phyloP scores from a whole-genome alignment of 2,329 filamentous ascomycete species.

The Penicillium thymicola region DNA sequence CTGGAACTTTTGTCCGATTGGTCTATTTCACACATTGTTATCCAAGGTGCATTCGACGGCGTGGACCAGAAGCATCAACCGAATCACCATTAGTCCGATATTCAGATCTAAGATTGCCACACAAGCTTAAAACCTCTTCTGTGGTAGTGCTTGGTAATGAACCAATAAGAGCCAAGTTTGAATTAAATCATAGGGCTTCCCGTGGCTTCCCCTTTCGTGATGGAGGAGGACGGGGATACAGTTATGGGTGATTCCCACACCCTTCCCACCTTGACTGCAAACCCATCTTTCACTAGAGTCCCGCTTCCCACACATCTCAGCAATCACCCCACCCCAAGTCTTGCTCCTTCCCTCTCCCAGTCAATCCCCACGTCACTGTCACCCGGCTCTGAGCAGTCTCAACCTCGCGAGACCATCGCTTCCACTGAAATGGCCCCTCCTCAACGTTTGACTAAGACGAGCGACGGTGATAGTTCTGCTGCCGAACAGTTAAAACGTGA shows the following conservation, averaged over 20 bases:
- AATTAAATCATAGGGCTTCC: conserved; percentile 1
- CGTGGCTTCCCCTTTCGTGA: conserved; percentile 8
- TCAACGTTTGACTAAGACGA: conserved; percentile 24
- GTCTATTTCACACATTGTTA: background rate
- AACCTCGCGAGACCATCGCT: conserved; percentile 3
- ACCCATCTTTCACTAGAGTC: conserved; percentile 15
- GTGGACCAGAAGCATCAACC: background rate
- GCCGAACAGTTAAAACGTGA: conserved; percentile 27
- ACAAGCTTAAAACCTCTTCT: background rate
- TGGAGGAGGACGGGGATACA: conserved; percentile 41
- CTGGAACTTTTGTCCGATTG: background rate
- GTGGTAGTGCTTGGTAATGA: conserved; percentile 13
- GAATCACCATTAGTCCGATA: background rate
- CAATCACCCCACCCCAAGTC: conserved; percentile 17
- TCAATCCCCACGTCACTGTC: conserved; percentile 7
- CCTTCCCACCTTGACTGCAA: conserved; percentile 16
- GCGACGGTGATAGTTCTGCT: conserved; percentile 25
- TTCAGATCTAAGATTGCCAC: background rate
- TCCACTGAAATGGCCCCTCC: conserved; percentile 15
- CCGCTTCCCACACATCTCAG: conserved; percentile 19
- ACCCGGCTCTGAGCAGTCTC: conserved; percentile 11
- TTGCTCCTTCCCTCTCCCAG: conserved; percentile 20
- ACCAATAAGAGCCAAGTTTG: conserved; percentile 2
- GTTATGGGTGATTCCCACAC: conserved; percentile 36
- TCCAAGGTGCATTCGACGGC: background rate